These are phyloP conservation scores for Ceratocystis alfenasii DNA, from an alignment of 2,329 filamentous ascomycete species.

Conservation along the genomic window DNA sequence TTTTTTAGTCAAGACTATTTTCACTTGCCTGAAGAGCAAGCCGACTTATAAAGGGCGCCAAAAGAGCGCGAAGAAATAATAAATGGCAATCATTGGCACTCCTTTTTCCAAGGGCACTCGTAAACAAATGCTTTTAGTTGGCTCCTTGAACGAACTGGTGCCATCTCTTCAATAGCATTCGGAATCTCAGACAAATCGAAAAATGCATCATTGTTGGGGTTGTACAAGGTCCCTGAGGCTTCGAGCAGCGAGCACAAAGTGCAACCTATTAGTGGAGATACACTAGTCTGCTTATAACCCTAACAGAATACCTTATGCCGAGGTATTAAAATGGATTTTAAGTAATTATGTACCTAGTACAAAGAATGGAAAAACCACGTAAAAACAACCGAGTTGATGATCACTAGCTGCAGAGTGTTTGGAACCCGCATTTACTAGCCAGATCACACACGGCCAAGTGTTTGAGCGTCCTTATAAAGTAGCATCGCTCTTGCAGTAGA, in stretches of 20 bases:
- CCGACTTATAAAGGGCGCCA: background rate
- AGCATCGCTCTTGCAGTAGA: too few species aligned
- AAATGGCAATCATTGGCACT: too few species aligned
- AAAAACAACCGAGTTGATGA: too few species aligned
- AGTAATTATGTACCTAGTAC: too few species aligned
- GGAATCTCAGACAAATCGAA: background rate
- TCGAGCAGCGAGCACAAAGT: background rate
- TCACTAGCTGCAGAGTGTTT: too few species aligned
- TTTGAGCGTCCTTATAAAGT: background rate
- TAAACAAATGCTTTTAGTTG: background rate
- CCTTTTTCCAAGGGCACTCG: background rate
- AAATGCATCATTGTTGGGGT: background rate
- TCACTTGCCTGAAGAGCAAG: background rate
- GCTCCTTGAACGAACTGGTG: background rate
- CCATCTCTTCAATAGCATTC: background rate
- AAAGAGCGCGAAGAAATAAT: background rate
- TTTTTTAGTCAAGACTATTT: conserved; percentile 3
- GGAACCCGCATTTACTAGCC: background rate
- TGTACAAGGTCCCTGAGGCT: background rate
- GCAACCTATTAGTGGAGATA: background rate
- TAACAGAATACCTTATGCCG: background rate
- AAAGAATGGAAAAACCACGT: too few species aligned
- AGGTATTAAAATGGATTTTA: background rate
- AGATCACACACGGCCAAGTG: background rate
- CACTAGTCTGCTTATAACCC: too few species aligned